Conservation (phyloP, 495 filamentous ascomycete genomes). For the Clavariopsis aquatica region DNA sequence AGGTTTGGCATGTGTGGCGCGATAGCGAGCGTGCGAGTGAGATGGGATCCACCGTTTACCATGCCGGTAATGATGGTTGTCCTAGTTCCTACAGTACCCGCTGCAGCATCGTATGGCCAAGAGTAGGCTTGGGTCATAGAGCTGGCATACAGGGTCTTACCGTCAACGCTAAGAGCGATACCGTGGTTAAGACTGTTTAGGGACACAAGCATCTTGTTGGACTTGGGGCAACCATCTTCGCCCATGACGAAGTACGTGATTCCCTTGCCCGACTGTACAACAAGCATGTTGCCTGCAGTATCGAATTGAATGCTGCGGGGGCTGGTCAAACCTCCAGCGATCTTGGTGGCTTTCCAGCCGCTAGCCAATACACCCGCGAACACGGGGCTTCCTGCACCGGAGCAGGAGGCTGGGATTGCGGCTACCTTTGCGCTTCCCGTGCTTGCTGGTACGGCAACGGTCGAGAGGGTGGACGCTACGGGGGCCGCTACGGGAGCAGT, state of each 20-base stretch:
- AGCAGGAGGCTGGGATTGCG: constrained; percentile 28
- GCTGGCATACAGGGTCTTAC: constrained; percentile 35
- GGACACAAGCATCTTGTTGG: constrained; percentile 32
- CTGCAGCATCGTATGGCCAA: constrained; percentile 33
- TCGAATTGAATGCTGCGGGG: constrained; percentile 36
- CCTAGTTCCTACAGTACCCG: constrained; percentile 26
- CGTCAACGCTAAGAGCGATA: constrained; percentile 31
- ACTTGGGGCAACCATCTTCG: constrained; percentile 25
- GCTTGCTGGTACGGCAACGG: constrained; percentile 6
- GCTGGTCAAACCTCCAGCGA: constrained; percentile 30
- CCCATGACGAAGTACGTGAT: constrained; percentile 31
- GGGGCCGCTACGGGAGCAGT: constrained; percentile 10
- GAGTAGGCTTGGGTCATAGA: constrained; percentile 31
- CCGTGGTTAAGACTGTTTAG: constrained; percentile 38
- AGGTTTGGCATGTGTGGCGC: constrained; percentile 17
- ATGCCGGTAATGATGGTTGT: constrained; percentile 37
- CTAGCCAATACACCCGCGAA: constrained; percentile 24
- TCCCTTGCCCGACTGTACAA: constrained; percentile 35
- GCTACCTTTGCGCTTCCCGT: background rate
- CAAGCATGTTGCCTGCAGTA: constrained; percentile 33
- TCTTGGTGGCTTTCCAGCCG: constrained; percentile 36
- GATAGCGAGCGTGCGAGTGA: constrained; percentile 32
- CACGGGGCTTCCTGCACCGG: constrained; percentile 22
- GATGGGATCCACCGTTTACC: constrained; percentile 27
- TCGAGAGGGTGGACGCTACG: constrained; percentile 16